phyloP scores from a whole-genome alignment of 2,329 filamentous ascomycete species.

The Botrytis squamosa region DNA sequence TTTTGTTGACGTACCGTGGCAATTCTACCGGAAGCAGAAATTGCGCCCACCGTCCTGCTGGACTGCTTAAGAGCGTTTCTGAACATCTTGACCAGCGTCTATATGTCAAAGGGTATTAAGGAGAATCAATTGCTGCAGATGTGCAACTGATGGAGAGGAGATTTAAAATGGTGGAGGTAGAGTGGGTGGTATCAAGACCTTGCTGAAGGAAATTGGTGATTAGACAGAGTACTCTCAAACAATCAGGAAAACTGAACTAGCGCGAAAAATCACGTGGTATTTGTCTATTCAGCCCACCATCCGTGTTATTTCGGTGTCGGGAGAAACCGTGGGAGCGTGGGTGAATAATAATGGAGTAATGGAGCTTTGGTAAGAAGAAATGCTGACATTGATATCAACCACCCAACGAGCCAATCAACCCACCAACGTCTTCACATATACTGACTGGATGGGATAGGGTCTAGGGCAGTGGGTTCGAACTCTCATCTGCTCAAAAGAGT shows the following conservation, averaged over 20 bases:
- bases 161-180: slow-evolving; percentile 44
- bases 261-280: slow-evolving; percentile 11
- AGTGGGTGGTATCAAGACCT: slow-evolving; percentile 37
- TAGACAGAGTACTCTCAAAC: slow-evolving; percentile 10
- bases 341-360: background rate
- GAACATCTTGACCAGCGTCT: slow-evolving; percentile 75
- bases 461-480: background rate
- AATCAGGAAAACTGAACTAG: slow-evolving; percentile 21
- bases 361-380: background rate
- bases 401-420: background rate
- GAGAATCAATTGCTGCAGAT: slow-evolving; percentile 64
- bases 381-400: background rate
- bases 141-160: slow-evolving; percentile 65
- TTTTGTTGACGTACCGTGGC: slow-evolving; percentile 78
- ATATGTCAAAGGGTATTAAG: slow-evolving; percentile 50
- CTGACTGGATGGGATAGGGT: background rate
- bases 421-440: background rate
- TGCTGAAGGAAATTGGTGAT: slow-evolving; percentile 28
- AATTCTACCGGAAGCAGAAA: slow-evolving; percentile 89
- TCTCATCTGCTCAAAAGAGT: background rate
- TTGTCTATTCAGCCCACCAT: background rate
- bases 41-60: slow-evolving; percentile 88
- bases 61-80: slow-evolving; percentile 97
- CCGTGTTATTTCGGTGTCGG: slow-evolving; percentile 17
- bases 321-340: slow-evolving; percentile 10